phyloP scores from a whole-genome alignment of 768 basidiomycete genomes.

The Suillus placidus region DNA sequence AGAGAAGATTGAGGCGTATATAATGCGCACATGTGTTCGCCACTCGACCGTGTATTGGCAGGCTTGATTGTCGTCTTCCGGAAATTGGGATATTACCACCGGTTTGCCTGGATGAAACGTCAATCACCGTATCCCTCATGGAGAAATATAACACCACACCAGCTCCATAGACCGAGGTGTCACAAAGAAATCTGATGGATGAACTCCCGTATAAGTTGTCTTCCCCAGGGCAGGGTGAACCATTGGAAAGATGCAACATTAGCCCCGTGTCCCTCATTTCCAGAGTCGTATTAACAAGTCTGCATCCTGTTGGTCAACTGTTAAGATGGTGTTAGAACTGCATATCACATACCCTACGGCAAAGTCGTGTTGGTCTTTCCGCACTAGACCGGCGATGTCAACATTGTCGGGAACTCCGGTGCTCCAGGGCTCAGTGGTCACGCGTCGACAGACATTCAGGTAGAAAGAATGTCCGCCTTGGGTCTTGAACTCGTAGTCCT shows the following conservation, averaged over 20 bases:
- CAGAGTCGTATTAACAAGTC: conserved; percentile 62
- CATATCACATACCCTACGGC: conserved; percentile 60
- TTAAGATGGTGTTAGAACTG: background rate
- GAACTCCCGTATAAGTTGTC: conserved; percentile 55
- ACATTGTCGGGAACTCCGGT: conserved; percentile 51
- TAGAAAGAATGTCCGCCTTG: conserved; percentile 48
- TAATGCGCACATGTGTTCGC: conserved; percentile 68
- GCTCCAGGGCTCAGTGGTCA: conserved; percentile 61
- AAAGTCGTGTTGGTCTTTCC: conserved; percentile 66
- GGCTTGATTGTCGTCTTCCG: conserved; percentile 58
- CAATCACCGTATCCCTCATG: background rate
- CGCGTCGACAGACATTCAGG: conserved; percentile 67
- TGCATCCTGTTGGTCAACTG: conserved; percentile 10
- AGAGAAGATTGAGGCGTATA: background rate
- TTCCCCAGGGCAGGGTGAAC: conserved; percentile 63
- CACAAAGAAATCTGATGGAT: conserved; percentile 78
- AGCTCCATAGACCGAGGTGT: conserved; percentile 57
- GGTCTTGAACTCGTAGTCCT: conserved; percentile 62
- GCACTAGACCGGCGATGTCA: conserved; percentile 65
- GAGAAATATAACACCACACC: conserved; percentile 35
- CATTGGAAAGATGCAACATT: conserved; percentile 58
- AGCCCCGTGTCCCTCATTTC: conserved; percentile 53
- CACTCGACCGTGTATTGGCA: conserved; percentile 86
- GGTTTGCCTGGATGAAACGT: conserved; percentile 43
- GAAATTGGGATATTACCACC: conserved; percentile 64